A percentile compares a stretch with the other conserved stretches of the same genome.
These are phyloP conservation scores for Pseudogymnoascus sp. DNA, from an alignment of 2,329 filamentous ascomycete genomes.

Conservation along the genomic window DNA sequence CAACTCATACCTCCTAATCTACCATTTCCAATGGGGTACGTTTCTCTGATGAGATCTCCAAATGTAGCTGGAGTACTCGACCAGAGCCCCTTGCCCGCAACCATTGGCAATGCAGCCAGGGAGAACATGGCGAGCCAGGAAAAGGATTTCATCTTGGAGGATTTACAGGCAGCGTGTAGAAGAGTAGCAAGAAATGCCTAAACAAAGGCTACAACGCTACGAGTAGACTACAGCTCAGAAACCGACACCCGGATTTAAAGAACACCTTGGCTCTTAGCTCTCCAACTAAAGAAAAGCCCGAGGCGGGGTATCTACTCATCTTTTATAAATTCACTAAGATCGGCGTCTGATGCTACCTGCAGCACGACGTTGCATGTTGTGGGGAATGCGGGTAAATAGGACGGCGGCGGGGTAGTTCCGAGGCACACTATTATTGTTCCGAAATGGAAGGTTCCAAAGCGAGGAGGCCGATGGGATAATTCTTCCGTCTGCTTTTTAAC, in stretches of 20 bases:
- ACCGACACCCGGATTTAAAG: not conserved
- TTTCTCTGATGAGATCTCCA: constrained; percentile 28
- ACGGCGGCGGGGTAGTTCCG: not conserved
- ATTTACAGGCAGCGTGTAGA: not conserved
- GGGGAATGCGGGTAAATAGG: not conserved
- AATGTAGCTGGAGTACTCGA: constrained; percentile 13
- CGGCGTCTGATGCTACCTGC: not conserved
- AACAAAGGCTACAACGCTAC: not conserved
- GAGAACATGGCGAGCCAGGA: not conserved
- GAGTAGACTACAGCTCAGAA: not conserved
- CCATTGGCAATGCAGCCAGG: not conserved
- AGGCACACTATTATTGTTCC: not conserved
- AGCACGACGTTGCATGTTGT: not conserved
- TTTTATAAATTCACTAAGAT: not conserved
- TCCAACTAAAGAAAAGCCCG: not conserved
- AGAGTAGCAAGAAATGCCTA: not conserved
- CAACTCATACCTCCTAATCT: constrained; percentile 34
- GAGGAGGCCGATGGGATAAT: not conserved
- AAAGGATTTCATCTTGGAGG: not conserved
- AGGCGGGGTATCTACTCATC: not conserved
- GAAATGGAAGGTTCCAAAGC: not conserved
- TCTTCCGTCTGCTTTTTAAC: not conserved
- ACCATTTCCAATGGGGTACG: constrained; percentile 43
- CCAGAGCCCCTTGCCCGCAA: constrained; percentile 5
- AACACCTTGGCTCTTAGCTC: not conserved